Evolutionary conservation across 495 filamentous ascomycete species (phyloP).

Genomic region (Tricharina praecox): DNA sequence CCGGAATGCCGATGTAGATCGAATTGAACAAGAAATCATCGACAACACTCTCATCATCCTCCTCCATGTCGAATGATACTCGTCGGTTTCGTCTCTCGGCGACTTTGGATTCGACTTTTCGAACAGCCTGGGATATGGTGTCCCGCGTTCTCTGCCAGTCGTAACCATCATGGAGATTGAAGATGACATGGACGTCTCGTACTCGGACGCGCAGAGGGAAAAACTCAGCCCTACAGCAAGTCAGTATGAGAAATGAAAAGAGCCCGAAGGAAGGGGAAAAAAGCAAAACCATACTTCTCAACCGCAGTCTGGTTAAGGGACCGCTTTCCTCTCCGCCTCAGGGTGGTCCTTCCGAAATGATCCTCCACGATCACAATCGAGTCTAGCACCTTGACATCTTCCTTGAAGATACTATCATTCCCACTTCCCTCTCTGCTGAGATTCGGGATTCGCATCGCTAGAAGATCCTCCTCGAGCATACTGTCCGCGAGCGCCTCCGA

Average conservation of each 20-base stretch:
- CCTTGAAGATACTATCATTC: conserved; percentile 32
- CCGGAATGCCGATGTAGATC: conserved; percentile 86
- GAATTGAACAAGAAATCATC: conserved; percentile 96
- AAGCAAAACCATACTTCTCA: background rate
- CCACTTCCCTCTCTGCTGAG: conserved; percentile 24
- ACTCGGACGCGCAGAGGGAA: conserved; percentile 58
- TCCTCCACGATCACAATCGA: conserved; percentile 56
- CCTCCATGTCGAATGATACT: conserved; percentile 37
- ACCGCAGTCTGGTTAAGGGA: conserved; percentile 7
- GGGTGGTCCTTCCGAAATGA: conserved; percentile 44
- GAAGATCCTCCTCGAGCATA: conserved; percentile 33
- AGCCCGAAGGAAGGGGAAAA: background rate
- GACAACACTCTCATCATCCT: conserved; percentile 73
- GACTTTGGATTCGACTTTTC: conserved; percentile 66
- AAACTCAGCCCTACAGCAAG: conserved; percentile 5
- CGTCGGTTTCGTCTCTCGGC: conserved; percentile 47
- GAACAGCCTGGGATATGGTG: conserved; percentile 67
- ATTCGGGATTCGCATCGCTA: background rate
- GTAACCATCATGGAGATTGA: conserved; percentile 96
- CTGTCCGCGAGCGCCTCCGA: conserved; percentile 34
- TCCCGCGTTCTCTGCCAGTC: conserved; percentile 85
- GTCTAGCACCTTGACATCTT: conserved; percentile 34
- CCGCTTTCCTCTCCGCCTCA: conserved; percentile 5
- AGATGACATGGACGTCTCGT: conserved; percentile 80
- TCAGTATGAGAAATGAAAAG: background rate